Percentiles rank a stretch among this genome's conserved stretches.
phyloP scores from a whole-genome alignment of 2,329 filamentous ascomycete species.

The Sporothrix mexicana region DNA sequence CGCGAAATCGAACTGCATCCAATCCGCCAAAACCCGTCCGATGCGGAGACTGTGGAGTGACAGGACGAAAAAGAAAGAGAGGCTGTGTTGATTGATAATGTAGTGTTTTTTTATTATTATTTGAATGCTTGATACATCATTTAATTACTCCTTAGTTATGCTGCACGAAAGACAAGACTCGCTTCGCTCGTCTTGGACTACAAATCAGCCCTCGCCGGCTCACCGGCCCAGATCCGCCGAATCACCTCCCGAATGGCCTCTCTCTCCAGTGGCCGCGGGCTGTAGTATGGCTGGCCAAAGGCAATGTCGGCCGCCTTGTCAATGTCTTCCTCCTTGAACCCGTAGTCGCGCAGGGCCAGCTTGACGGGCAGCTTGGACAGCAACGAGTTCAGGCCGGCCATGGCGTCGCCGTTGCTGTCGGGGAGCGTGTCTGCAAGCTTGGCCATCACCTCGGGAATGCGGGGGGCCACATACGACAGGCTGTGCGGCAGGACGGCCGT shows the following conservation, averaged over 20 bases:
- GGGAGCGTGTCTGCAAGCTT: conserved; percentile 60
- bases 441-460: conserved; percentile 48
- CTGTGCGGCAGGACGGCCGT: conserved; percentile 67
- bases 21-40: neutral
- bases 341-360: conserved; percentile 57
- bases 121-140: neutral
- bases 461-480: conserved; percentile 65
- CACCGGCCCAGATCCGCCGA: conserved; percentile 62
- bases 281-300: conserved; percentile 62
- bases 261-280: conserved; percentile 59
- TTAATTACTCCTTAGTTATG: neutral
- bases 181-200: conserved; percentile 38
- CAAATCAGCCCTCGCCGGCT: conserved; percentile 55
- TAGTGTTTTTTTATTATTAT: no score
- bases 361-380: conserved; percentile 59
- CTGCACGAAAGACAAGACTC: no score
- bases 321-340: conserved; percentile 63
- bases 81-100: no score
- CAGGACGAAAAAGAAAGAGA: no score
- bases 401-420: conserved; percentile 62
- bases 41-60: neutral
- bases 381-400: conserved; percentile 62
- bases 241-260: conserved; percentile 60
- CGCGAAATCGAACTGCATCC: neutral
- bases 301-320: conserved; percentile 63